A percentile compares a stretch with the other conserved stretches of the same genome.
Conservation (phyloP, 1,284 basidiomycete genomes). For the Cutaneotrichosporon sp. region DNA sequence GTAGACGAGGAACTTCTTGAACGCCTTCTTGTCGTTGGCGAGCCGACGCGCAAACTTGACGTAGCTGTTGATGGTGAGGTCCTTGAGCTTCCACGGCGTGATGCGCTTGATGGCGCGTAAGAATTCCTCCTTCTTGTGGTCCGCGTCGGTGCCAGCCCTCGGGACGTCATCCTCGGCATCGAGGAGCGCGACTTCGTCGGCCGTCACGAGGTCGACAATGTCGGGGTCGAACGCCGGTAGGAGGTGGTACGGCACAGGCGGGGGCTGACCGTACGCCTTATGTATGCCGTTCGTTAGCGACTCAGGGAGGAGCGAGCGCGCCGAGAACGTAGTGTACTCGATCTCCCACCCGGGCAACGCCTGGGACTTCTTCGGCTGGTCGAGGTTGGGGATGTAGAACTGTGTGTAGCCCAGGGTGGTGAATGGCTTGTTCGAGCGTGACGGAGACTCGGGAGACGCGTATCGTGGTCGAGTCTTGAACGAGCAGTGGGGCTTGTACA, state of each 20-base stretch:
- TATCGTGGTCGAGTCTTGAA: conserved; percentile 48
- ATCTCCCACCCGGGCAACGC: conserved; percentile 67
- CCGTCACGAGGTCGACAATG: conserved; percentile 19
- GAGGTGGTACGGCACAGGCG: conserved; percentile 63
- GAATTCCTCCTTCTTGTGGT: conserved; percentile 28
- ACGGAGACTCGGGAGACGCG: conserved; percentile 45
- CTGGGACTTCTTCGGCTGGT: conserved; percentile 56
- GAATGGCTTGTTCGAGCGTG: conserved; percentile 41
- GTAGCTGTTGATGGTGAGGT: conserved; percentile 77
- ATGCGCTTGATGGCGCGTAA: conserved; percentile 57
- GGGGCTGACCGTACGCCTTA: conserved; percentile 39
- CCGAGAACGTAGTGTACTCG: conserved; percentile 72
- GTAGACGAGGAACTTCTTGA: conserved; percentile 53
- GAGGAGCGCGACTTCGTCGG: conserved; percentile 9
- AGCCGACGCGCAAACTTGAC: conserved; percentile 67
- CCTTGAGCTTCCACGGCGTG: conserved; percentile 68
- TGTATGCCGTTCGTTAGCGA: conserved; percentile 15
- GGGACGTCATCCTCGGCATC: conserved; percentile 3
- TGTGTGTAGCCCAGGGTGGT: conserved; percentile 54
- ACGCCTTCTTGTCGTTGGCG: conserved; percentile 62
- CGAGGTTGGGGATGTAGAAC: conserved; percentile 74
- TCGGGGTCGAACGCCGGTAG: conserved; percentile 58
- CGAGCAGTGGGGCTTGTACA: conserved; percentile 52
- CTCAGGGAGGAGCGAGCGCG: conserved; percentile 52
- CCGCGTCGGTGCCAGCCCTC: not conserved